A percentile compares a stretch with the other conserved stretches of the same genome.
Conservation (phyloP, 805 yeast species). For the Candida insectorum region DNA sequence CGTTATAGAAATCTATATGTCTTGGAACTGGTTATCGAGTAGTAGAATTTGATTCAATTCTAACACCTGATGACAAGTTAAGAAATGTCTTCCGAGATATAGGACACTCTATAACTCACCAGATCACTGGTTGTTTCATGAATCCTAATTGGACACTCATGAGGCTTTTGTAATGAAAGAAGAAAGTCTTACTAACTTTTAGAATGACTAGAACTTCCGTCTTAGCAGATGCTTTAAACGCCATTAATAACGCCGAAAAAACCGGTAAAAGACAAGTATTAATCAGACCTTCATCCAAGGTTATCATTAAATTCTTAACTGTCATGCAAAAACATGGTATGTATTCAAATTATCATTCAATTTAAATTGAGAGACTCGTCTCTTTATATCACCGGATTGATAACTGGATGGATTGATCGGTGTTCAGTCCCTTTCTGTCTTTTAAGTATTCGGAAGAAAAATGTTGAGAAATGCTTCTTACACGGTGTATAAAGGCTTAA, state of each 20-base stretch:
- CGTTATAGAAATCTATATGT: slow-evolving; percentile 16
- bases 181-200: slow-evolving; percentile 13
- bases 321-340: slow-evolving; percentile 90
- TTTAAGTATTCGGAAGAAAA: slow-evolving; percentile 93
- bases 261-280: slow-evolving; percentile 98
- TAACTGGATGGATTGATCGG: slow-evolving; percentile 97
- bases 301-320: slow-evolving; percentile 90
- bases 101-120: slow-evolving; percentile 6
- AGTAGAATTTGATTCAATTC: not conserved
- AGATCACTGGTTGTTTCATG: slow-evolving; percentile 21
- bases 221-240: slow-evolving; percentile 96
- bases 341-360: slow-evolving; percentile 16
- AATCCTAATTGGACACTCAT: slow-evolving; percentile 40
- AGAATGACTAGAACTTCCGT: slow-evolving; percentile 97
- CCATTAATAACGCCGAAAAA: slow-evolving; percentile 98
- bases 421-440: slow-evolving; percentile 89
- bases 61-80: slow-evolving; percentile 1
- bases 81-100: not conserved
- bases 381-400: slow-evolving; percentile 72
- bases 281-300: slow-evolving; percentile 98
- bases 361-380: not conserved
- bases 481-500: slow-evolving; percentile 44
- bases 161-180: slow-evolving; percentile 19
- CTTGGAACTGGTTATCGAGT: slow-evolving; percentile 14
- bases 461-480: slow-evolving; percentile 60